Conservation (phyloP, 148 eudicot genomes). For the Chenopodium quinoa region DNA sequence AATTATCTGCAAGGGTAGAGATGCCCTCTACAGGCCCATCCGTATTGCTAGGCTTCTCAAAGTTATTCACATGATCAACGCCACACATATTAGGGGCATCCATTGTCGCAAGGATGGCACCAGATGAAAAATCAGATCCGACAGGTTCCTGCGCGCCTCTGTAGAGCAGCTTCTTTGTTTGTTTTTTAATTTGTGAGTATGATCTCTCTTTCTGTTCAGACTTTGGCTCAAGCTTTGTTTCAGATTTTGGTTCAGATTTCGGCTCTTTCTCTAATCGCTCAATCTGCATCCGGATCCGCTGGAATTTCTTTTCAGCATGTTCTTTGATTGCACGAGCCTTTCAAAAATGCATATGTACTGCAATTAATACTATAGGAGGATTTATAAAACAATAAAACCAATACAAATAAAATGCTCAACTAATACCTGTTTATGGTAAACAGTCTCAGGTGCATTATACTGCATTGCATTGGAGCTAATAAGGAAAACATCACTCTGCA, state of each 20-base stretch:
- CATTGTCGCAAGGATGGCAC: slow-evolving; percentile 35
- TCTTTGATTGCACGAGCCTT: slow-evolving; percentile 89
- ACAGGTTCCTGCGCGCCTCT: slow-evolving; percentile 52
- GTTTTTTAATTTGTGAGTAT: slow-evolving; percentile 46
- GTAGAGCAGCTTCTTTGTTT: slow-evolving; percentile 43
- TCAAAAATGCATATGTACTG: slow-evolving; percentile 15
- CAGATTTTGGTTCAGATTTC: slow-evolving; percentile 34
- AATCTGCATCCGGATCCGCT: slow-evolving; percentile 46
- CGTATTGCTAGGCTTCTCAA: slow-evolving; percentile 35
- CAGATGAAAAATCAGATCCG: slow-evolving; percentile 66
- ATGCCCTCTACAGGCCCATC: slow-evolving; percentile 54
- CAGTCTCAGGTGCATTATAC: slow-evolving; percentile 85
- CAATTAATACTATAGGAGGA: slow-evolving; percentile 4
- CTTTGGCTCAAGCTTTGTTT: slow-evolving; percentile 48
- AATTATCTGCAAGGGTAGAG: slow-evolving; percentile 44
- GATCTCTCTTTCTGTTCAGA: slow-evolving; percentile 49
- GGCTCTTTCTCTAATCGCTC: slow-evolving; percentile 52
- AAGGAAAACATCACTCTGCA: slow-evolving; percentile 83
- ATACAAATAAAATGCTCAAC: not conserved
- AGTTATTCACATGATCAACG: slow-evolving; percentile 32
- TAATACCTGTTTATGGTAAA: slow-evolving; percentile 81
- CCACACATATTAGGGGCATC: slow-evolving; percentile 42
- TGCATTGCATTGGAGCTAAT: slow-evolving; percentile 92
- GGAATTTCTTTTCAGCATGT: slow-evolving; percentile 72
- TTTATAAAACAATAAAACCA: not conserved